phyloP scores from a whole-genome alignment of 768 basidiomycete genomes.

The Boletus pseudo-olivaceus region DNA sequence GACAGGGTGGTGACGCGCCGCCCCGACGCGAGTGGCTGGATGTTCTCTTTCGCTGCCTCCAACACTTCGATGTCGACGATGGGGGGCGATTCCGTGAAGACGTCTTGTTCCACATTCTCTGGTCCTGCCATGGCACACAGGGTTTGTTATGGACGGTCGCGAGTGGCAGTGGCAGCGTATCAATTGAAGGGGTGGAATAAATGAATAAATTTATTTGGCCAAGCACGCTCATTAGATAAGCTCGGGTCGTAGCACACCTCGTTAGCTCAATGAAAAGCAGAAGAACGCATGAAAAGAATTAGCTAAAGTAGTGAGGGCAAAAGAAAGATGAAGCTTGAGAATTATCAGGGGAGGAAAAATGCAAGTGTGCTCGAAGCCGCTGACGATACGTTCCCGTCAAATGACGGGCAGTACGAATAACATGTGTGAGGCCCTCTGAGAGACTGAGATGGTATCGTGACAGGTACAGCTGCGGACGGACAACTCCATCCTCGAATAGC shows the following conservation, averaged over 20 bases:
- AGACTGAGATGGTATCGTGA: no score
- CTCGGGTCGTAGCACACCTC: background rate
- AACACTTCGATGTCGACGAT: slow-evolving; percentile 81
- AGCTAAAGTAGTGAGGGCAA: no score
- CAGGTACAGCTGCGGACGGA: no score
- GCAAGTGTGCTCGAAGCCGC: background rate
- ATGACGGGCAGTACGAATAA: background rate
- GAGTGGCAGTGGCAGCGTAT: background rate
- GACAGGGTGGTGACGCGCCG: slow-evolving; percentile 76
- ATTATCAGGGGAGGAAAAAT: background rate
- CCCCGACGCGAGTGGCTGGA: slow-evolving; percentile 78
- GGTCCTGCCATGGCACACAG: slow-evolving; percentile 17
- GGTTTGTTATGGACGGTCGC: background rate
- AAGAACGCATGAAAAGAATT: background rate
- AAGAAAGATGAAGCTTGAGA: background rate
- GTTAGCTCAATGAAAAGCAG: no score
- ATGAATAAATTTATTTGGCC: background rate
- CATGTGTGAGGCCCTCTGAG: background rate
- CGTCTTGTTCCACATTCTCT: slow-evolving; percentile 37
- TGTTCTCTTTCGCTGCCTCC: slow-evolving; percentile 83
- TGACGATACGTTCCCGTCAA: background rate
- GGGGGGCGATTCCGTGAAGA: slow-evolving; percentile 37
- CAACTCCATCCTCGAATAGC: no score
- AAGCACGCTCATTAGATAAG: background rate
- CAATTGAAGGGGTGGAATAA: background rate